Evolutionary conservation across 2,329 filamentous ascomycete genomes (phyloP).

Genomic region (Cladosporium sp.): DNA sequence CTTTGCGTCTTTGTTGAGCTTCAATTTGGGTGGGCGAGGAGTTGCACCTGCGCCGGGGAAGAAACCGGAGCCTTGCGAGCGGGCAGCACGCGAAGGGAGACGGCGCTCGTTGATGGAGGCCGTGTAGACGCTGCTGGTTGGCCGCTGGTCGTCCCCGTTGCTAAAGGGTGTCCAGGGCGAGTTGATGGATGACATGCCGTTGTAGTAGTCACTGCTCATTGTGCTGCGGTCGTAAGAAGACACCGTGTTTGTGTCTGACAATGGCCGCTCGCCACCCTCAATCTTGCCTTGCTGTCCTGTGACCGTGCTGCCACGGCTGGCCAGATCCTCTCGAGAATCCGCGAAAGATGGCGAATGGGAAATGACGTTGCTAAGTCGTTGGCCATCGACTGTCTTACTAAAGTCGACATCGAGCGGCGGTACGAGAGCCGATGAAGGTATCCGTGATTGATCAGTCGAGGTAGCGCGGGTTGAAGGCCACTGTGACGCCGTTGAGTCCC

Average conservation of each 20-base stretch:
- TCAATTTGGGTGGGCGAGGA: slow-evolving; percentile 25
- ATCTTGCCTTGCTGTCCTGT: slow-evolving; percentile 28
- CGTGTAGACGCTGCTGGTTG: slow-evolving; percentile 42
- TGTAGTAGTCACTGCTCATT: slow-evolving; percentile 29
- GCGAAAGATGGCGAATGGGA: slow-evolving; percentile 67
- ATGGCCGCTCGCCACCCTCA: slow-evolving; percentile 22
- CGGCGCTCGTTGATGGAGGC: slow-evolving; percentile 40
- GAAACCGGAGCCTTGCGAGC: slow-evolving; percentile 52
- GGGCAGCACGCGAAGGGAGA: slow-evolving; percentile 30
- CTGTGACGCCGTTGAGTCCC: slow-evolving; percentile 41
- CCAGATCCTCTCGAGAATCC: slow-evolving; percentile 46
- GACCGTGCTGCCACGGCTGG: slow-evolving; percentile 23
- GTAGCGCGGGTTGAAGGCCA: slow-evolving; percentile 2
- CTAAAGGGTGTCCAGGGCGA: slow-evolving; percentile 31
- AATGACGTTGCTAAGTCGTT: slow-evolving; percentile 61
- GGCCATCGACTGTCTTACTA: slow-evolving; percentile 49
- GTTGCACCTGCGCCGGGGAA: slow-evolving; percentile 31
- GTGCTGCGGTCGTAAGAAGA: slow-evolving; percentile 27
- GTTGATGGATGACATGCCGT: slow-evolving; percentile 22
- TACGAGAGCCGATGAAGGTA: slow-evolving; percentile 58
- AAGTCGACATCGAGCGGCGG: slow-evolving; percentile 60
- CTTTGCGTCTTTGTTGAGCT: slow-evolving; percentile 22
- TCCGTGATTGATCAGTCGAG: slow-evolving; percentile 20
- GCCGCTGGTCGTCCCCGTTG: slow-evolving; percentile 24
- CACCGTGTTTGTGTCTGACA: slow-evolving; percentile 21